phyloP scores from a whole-genome alignment of 148 eudicot species.

The Vaccinium corymbosum region DNA sequence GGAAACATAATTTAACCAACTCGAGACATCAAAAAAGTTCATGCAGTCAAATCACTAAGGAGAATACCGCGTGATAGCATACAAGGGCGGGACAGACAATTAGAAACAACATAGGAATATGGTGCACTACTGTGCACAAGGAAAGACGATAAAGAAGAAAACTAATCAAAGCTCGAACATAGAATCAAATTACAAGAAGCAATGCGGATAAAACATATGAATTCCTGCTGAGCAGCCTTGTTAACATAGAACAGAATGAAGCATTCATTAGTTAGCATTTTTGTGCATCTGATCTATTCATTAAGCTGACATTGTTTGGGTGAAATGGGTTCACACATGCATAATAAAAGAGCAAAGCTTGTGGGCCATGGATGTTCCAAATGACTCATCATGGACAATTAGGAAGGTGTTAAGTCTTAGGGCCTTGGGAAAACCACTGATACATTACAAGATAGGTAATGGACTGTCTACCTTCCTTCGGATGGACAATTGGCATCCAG shows the following conservation, averaged over 20 bases:
- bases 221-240: background rate
- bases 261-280: background rate
- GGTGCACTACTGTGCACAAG: background rate
- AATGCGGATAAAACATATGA: background rate
- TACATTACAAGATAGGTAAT: too few species aligned
- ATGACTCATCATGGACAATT: too few species aligned
- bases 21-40: background rate
- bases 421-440: too few species aligned
- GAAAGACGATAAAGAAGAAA: background rate
- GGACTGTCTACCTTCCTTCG: too few species aligned
- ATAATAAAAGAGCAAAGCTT: too few species aligned
- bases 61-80: background rate
- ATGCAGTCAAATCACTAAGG: background rate
- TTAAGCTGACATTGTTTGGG: too few species aligned
- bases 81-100: background rate
- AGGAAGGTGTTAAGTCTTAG: too few species aligned
- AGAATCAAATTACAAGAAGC: background rate
- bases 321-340: too few species aligned
- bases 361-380: too few species aligned
- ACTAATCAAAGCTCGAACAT: background rate
- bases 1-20: background rate
- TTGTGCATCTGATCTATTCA: too few species aligned
- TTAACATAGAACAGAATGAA: background rate
- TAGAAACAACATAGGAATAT: background rate
- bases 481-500: too few species aligned